phyloP scores from a whole-genome alignment of 2,329 filamentous ascomycete species.

The Bertia moriformis region DNA sequence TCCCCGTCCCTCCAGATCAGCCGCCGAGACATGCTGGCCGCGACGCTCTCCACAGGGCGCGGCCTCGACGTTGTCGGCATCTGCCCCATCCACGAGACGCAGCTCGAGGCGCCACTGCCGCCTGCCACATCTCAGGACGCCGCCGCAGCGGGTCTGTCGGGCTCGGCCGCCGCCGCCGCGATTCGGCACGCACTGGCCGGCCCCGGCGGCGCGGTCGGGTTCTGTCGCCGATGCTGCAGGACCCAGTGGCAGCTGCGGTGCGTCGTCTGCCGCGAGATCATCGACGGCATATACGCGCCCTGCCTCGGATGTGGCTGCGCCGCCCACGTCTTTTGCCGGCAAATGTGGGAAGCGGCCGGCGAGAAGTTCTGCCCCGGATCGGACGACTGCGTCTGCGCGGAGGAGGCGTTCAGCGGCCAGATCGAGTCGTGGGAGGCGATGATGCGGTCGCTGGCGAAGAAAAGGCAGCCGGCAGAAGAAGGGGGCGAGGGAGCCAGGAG shows the following conservation, averaged over 20 bases:
- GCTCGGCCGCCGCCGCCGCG: slow-evolving; percentile 17
- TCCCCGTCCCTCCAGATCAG: slow-evolving; percentile 41
- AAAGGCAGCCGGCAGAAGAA: too few relatives aligned
- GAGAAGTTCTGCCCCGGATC: slow-evolving; percentile 45
- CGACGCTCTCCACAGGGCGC: slow-evolving; percentile 32
- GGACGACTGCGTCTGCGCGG: slow-evolving; percentile 48
- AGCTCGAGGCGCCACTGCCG: slow-evolving; percentile 32
- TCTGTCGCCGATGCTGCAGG: slow-evolving; percentile 31
- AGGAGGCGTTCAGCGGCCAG: slow-evolving; percentile 38
- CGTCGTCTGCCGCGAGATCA: slow-evolving; percentile 46
- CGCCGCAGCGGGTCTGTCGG: slow-evolving; percentile 27
- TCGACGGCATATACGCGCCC: slow-evolving; percentile 42
- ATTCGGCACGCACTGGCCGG: slow-evolving; percentile 20
- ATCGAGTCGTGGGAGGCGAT: slow-evolving; percentile 48
- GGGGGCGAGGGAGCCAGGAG: too few relatives aligned
- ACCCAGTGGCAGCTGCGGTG: slow-evolving; percentile 43
- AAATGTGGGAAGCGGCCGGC: slow-evolving; percentile 40
- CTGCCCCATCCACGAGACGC: slow-evolving; percentile 46
- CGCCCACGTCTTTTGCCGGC: slow-evolving; percentile 41
- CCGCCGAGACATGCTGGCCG: slow-evolving; percentile 35
- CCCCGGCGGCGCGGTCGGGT: slow-evolving; percentile 21
- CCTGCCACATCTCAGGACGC: slow-evolving; percentile 24
- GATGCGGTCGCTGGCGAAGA: slow-evolving; percentile 20
- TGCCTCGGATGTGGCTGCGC: slow-evolving; percentile 51
- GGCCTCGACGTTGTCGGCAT: slow-evolving; percentile 49